These are phyloP conservation scores for Apiospora saccharicola DNA, from an alignment of 2,329 filamentous ascomycete species.

Conservation along the genomic window DNA sequence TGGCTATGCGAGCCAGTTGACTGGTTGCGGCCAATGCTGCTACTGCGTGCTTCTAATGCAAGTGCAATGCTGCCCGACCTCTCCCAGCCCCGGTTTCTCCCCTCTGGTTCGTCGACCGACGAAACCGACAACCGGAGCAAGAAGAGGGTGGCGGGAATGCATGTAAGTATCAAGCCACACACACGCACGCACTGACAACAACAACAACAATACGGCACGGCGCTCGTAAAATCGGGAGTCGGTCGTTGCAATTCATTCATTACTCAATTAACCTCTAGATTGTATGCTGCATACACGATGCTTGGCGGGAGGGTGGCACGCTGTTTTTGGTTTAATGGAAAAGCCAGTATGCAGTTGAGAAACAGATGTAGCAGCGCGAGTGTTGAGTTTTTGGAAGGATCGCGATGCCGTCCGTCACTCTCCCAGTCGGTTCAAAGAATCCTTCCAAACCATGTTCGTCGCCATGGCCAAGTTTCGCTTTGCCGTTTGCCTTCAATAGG, in stretches of 20 bases:
- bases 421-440: background rate
- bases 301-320: background rate
- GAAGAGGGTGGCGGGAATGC: too few species aligned
- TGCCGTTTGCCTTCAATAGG: background rate
- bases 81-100: too few species aligned
- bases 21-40: too few species aligned
- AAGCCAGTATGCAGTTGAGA: background rate
- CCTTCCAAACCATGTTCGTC: background rate
- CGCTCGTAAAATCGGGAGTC: background rate
- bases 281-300: conserved; percentile 1
- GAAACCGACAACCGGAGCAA: too few species aligned
- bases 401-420: background rate
- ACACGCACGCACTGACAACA: background rate
- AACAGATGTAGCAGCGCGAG: background rate
- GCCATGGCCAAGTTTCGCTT: background rate
- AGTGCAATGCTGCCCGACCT: too few species aligned
- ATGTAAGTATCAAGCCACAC: background rate
- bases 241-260: background rate
- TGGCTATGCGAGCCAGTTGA: too few species aligned
- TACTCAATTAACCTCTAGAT: background rate
- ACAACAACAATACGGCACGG: background rate
- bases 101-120: too few species aligned
- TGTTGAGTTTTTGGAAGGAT: background rate
- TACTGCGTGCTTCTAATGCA: too few species aligned
- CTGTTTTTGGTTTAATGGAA: background rate